Conservation (phyloP, 2,329 filamentous ascomycete genomes). For the Hymenoscyphus repandus region DNA sequence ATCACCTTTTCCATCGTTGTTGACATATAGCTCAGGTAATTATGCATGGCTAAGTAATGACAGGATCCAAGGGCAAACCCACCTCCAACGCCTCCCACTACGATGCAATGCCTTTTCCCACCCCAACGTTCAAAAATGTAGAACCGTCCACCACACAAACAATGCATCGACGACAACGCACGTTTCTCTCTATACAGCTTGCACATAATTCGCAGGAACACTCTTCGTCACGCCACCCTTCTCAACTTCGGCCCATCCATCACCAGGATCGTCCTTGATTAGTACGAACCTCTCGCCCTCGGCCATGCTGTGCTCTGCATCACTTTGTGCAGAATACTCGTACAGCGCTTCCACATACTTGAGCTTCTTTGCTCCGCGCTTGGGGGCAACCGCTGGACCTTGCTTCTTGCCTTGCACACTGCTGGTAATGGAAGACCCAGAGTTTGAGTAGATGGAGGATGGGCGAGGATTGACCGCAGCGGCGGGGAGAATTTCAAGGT, state of each 20-base stretch:
- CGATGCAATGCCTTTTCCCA: not conserved
- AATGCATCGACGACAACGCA: not conserved
- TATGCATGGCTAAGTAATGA: not conserved
- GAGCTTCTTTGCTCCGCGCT: slow-evolving; percentile 86
- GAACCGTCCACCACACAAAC: not conserved
- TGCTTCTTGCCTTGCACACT: slow-evolving; percentile 36
- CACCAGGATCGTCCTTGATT: slow-evolving; percentile 79
- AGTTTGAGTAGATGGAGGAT: slow-evolving; percentile 72
- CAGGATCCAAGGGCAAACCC: not conserved
- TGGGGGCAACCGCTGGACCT: slow-evolving; percentile 70
- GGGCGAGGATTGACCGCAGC: slow-evolving; percentile 48
- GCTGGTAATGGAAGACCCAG: slow-evolving; percentile 60
- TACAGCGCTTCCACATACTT: slow-evolving; percentile 92
- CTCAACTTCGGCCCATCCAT: slow-evolving; percentile 97
- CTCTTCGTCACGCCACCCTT: slow-evolving; percentile 80
- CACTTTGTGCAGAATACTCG: slow-evolving; percentile 80
- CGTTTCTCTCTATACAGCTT: slow-evolving; percentile 36
- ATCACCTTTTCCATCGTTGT: no score
- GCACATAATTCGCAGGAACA: slow-evolving; percentile 91
- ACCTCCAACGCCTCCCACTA: not conserved
- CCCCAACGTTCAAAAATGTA: not conserved
- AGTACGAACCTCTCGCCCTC: slow-evolving; percentile 92
- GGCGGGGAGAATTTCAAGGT: slow-evolving; percentile 62
- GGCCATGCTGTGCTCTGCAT: slow-evolving; percentile 81
- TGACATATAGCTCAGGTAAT: not conserved